Conservation (phyloP, 169 alveolate species). For the Eimeria brunetti region DNA sequence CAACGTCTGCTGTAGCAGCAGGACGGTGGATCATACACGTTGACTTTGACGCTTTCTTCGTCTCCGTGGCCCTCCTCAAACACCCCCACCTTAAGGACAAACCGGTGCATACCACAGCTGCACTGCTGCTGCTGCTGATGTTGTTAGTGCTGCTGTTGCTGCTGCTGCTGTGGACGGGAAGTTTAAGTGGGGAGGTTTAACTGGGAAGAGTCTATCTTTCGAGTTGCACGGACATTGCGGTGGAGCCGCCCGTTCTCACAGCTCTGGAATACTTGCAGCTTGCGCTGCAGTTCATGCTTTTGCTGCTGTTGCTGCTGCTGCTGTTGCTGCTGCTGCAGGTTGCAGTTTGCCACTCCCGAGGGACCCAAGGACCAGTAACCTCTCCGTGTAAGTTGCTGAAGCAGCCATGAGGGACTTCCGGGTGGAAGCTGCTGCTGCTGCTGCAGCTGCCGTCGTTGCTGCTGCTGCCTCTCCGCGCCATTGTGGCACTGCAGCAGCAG, state of each 20-base stretch:
- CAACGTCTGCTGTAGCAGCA: constrained; percentile 30
- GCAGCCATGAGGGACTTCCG: not conserved
- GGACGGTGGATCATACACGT: constrained; percentile 69
- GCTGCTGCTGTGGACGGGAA: constrained; percentile 25
- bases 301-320: constrained; percentile 24
- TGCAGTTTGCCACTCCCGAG: constrained; percentile 45
- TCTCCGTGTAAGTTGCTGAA: constrained; percentile 5
- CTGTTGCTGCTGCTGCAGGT: constrained; percentile 29
- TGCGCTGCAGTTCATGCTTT: not conserved
- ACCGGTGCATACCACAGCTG: constrained; percentile 35
- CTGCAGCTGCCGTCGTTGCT: constrained; percentile 6
- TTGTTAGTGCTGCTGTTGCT: constrained; percentile 3
- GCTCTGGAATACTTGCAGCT: not conserved
- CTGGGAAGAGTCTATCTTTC: not conserved
- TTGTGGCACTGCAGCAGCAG: constrained; percentile 27
- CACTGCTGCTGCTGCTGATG: not conserved
- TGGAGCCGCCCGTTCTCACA: not conserved
- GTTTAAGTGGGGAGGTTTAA: not conserved
- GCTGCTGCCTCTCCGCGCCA: not conserved
- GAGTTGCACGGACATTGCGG: not conserved
- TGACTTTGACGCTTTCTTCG: constrained; percentile 81
- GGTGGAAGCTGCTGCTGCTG: constrained; percentile 7
- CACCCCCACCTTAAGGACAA: constrained; percentile 48
- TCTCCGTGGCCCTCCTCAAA: constrained; percentile 74
- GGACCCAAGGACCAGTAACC: not conserved